Evolutionary conservation across 768 basidiomycete genomes (phyloP).

Genomic region (Auriculariales sp.): DNA sequence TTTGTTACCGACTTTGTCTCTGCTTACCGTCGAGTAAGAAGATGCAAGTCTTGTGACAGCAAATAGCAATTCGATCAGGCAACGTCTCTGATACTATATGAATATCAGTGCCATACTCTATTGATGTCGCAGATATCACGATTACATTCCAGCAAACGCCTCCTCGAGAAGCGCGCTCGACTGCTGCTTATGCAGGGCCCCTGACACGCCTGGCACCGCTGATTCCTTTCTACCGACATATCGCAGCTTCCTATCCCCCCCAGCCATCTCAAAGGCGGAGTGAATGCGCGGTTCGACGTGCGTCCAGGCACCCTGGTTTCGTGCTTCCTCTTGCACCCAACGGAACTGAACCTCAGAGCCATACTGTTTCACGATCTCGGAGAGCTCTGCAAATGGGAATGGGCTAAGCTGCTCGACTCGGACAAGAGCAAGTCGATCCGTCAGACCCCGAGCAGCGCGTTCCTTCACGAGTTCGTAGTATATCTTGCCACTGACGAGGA

Average conservation of each 20-base stretch:
- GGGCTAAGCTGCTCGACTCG: constrained; percentile 80
- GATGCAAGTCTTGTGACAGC: no score
- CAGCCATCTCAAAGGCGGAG: constrained; percentile 26
- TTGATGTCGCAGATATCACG: no score
- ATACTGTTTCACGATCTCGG: constrained; percentile 11
- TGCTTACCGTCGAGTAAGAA: no score
- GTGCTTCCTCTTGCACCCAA: constrained; percentile 82
- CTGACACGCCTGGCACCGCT: constrained; percentile 62
- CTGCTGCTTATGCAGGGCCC: constrained; percentile 50
- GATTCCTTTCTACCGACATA: constrained; percentile 61
- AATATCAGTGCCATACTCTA: no score
- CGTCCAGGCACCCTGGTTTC: constrained; percentile 70
- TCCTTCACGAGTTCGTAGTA: constrained; percentile 78
- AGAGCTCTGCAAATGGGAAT: constrained; percentile 59
- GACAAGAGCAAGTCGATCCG: constrained; percentile 45
- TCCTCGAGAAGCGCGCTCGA: constrained; percentile 44
- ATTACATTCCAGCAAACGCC: constrained; percentile 26
- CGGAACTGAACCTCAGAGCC: constrained; percentile 24
- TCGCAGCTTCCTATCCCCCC: constrained; percentile 17
- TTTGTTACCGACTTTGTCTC: no score
- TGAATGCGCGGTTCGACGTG: constrained; percentile 49
- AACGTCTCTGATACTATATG: no score
- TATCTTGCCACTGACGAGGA: constrained; percentile 68
- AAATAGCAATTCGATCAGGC: no score
- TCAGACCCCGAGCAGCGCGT: constrained; percentile 33